Conservation (phyloP, 495 filamentous ascomycete genomes). For the Aspergillus mulundensis region DNA sequence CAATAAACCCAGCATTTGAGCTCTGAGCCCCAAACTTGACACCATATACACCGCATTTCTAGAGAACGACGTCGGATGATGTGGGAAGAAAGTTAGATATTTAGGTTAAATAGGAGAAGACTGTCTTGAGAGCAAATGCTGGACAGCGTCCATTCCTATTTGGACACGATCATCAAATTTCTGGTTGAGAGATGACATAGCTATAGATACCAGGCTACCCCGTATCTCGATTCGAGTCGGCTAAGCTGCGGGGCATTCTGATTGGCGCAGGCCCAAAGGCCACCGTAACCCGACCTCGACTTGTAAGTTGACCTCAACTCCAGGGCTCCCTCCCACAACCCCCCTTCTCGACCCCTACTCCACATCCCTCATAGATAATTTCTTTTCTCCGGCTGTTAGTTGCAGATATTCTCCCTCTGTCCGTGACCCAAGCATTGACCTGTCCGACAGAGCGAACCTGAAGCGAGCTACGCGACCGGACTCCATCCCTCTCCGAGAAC, state of each 20-base stretch:
- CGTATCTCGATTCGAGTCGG: slow-evolving; percentile 8
- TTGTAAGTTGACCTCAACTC: background rate
- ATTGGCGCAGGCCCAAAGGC: slow-evolving; percentile 42
- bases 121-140: background rate
- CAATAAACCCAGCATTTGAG: no score
- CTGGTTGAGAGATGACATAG: background rate
- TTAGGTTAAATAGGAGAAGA: background rate
- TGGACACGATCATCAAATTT: background rate
- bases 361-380: background rate
- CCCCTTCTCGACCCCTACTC: background rate
- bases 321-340: slow-evolving; percentile 7
- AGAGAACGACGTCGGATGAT: no score
- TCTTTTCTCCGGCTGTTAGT: slow-evolving; percentile 16
- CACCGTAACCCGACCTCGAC: slow-evolving; percentile 31
- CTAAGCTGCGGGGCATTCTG: slow-evolving; percentile 22
- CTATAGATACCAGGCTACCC: background rate
- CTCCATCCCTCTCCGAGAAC: background rate
- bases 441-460: slow-evolving; percentile 18
- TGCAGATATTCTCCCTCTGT: slow-evolving; percentile 7
- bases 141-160: background rate
- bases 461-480: slow-evolving; percentile 16
- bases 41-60: background rate
- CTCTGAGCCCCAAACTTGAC: no score
- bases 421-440: slow-evolving; percentile 15
- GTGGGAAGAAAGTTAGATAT: no score